Evolutionary conservation across 208 protist species (phyloP), one percentile per base, ranked within the genome.

Genomic region (Acanthamoeba comandoni): DNA sequence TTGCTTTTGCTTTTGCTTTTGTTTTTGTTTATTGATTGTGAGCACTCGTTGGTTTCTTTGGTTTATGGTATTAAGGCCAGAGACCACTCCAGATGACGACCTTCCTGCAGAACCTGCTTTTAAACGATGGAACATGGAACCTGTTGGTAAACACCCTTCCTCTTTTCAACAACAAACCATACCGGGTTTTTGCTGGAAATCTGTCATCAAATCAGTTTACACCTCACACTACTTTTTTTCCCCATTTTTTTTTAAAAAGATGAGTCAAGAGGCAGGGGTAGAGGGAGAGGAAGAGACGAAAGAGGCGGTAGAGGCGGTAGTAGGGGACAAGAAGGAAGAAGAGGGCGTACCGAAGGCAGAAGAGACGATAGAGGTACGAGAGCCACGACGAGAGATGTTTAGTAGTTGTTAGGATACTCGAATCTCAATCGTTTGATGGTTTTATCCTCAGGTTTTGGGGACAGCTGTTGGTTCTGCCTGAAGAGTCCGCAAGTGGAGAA

Each of bases 391-490:
- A 65, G 1, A 65, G 58, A 22, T 5, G 58, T 22, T 65, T 22
- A 5, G 24, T 22, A 7, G 24, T 65, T n/a, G n/a, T n/a, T n/a
- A n/a, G 35, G 5, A 5, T 43, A 43, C 5, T 43, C 35, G 35
- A 43, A 43, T 43, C 35, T 43, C 1, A 43, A 5, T 43, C 1
- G 35, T 43, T 39, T 77, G 5, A 24, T 39, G 24, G n/a, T n/a
- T n/a, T n/a, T n/a, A 77, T 77, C 67, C 3, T 39, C 67, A 77
- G 67, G 52, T 17, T 85, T 62, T 39, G 75, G 51, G 29, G 75
- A 85, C 49, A 85, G 26, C 51, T 94, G 92, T 58, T 94, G 92
- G 92, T 94, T 94, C 77, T 94, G 92, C 64, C 79, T 94, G 8
- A 79, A 60, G 39, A 91, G 77, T 51, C 92, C 92, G 0, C 43